Conservation (phyloP, 225 moss, liverwort and hornwort genomes). For the Sphagnum contortum region DNA sequence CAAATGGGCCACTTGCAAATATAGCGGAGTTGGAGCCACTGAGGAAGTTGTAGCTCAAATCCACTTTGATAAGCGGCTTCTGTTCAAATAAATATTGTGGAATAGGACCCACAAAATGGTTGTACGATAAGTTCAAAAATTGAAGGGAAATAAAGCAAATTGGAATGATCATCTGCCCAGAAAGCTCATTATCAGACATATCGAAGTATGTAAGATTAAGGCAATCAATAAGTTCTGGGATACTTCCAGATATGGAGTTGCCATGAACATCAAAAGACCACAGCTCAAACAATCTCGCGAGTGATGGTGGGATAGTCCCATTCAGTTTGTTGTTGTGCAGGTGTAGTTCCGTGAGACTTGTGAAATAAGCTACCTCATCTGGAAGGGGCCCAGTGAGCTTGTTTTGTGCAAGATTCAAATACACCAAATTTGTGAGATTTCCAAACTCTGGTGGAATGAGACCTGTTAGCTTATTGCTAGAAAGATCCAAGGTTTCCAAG, state of each 20-base stretch:
- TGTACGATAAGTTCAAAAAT: background rate
- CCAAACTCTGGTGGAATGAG: background rate
- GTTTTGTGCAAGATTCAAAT: background rate
- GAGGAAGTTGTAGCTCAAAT: conserved; percentile 2
- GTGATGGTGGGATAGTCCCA: background rate
- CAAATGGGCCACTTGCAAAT: too few relatives aligned
- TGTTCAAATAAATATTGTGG: background rate
- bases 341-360: background rate
- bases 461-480: too few relatives aligned
- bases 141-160: background rate
- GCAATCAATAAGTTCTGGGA: background rate
- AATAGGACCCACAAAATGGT: background rate
- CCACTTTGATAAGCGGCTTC: background rate
- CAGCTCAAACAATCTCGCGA: too few relatives aligned
- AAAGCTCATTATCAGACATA: background rate
- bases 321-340: background rate
- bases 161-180: background rate
- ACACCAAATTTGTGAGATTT: background rate
- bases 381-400: too few relatives aligned
- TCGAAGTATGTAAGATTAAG: background rate
- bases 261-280: too few relatives aligned
- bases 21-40: background rate
- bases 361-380: too few relatives aligned
- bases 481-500: background rate
- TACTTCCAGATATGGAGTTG: too few relatives aligned